Percentiles rank a stretch among this genome's conserved stretches.
Evolutionary conservation across 1,284 basidiomycete genomes (phyloP).

Genomic region (Rhodotorula sp.): DNA sequence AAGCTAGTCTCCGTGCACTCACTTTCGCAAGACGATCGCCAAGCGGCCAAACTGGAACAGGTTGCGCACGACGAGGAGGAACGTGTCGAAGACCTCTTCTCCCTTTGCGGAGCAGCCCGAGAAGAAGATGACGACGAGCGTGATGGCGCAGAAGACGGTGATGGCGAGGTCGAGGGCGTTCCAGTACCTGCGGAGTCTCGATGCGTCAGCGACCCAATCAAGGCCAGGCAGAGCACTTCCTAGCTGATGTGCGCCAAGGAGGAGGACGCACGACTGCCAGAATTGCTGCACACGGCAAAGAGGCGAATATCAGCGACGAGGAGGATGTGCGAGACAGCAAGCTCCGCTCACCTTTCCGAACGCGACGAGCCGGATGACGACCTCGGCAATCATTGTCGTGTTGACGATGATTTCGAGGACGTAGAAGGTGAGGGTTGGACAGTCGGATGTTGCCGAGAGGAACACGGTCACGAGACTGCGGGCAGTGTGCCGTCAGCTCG

Average conservation of each 20-base stretch:
- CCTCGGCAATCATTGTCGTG: constrained; percentile 86
- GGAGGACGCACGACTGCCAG: constrained; percentile 67
- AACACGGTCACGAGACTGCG: constrained; percentile 73
- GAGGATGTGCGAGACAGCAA: neutral
- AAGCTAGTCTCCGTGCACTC: constrained; percentile 48
- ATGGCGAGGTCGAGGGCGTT: constrained; percentile 83
- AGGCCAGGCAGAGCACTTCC: neutral
- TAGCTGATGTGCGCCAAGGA: neutral
- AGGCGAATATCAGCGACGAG: neutral
- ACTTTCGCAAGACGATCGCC: constrained; percentile 87
- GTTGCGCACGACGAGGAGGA: constrained; percentile 84
- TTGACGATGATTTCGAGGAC: constrained; percentile 89
- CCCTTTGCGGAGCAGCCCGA: constrained; percentile 77
- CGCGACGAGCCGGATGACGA: constrained; percentile 80
- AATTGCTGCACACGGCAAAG: constrained; percentile 69
- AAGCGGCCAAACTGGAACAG: constrained; percentile 85
- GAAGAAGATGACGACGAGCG: constrained; percentile 78
- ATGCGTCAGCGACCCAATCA: neutral
- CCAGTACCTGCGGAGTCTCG: constrained; percentile 36
- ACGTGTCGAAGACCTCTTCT: constrained; percentile 86
- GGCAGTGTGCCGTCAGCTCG: neutral
- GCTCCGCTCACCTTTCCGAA: constrained; percentile 72
- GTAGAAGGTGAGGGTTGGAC: constrained; percentile 68
- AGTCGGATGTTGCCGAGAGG: constrained; percentile 66
- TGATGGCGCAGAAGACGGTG: constrained; percentile 81